Base-by-base conservation (phyloP, 352 stramenopile genomes). In the Phytophthora sp. region DNA sequence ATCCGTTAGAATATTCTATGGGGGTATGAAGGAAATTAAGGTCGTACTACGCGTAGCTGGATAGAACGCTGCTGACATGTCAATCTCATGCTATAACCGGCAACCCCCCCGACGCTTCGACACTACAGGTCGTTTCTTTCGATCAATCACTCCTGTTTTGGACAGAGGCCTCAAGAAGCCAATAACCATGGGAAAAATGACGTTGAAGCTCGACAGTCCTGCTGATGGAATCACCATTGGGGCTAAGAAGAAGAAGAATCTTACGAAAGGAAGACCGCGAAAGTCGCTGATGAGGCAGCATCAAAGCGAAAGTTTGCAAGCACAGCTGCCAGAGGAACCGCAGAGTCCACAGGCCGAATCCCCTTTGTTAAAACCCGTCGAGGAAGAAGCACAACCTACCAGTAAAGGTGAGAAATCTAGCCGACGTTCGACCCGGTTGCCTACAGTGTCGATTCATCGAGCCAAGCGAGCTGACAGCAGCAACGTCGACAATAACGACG, bases 331-430 rank as follows among this genome's bases (percentile, higher is more conserved):
- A 8, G 51, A 65, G 0, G 23, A 62, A 57, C 53, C 36, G 12
- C 42, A 56, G 20, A 73, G 46, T 52, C 69, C 78, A 5, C 54
- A 69, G 13, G 74, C 66, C 6, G 74, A 86, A 26, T 72, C 80
- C 1, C 72, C 77, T 3, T 46, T 88, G 9, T 56, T 90, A 13
- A 42, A 73, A 20, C 63, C 56, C 16, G 39, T 63, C n/a, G n/a
- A 52, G 18, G 26, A 58, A 7, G n/a, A 7, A 21, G 11, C n/a
- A 29, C 44, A 57, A 23, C 23, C 21, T 5, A 42, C 7, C 9
- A 39, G 2, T 35, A 57, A 62, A 35, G 12, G 9, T 3, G 49
- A 54, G 1, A 65, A 50, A 46, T 15, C 51, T 18, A 61, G 18
- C 12, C 59, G 44, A 38, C 30, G 46, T 13, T 16, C 21, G 12